Evolutionary conservation across 73 alveolate genomes (phyloP).

Genomic region (Paramecium sexaurelia): DNA sequence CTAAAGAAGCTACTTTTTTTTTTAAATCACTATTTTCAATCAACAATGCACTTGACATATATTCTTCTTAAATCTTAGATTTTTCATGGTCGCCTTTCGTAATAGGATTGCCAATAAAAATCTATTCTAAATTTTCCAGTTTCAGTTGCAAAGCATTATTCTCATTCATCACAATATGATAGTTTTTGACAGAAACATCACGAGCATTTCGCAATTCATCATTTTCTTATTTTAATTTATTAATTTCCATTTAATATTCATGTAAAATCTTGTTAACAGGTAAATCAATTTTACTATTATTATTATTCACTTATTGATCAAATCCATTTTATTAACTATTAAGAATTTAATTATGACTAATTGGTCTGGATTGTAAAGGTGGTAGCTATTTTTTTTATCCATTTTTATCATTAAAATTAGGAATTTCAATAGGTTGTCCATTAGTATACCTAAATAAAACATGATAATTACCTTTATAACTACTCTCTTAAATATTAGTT

Average conservation of each 20-base stretch:
- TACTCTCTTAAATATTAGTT: conserved; percentile 93
- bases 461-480: conserved; percentile 67
- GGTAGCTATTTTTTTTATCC: conserved; percentile 66
- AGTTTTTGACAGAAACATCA: conserved; percentile 91
- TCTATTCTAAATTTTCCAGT: conserved; percentile 93
- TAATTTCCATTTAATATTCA: conserved; percentile 88
- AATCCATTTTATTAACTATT: conserved; percentile 61
- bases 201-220: conserved; percentile 88
- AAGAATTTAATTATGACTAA: conserved; percentile 36
- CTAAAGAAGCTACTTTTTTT: conserved; percentile 90
- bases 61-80: conserved; percentile 86
- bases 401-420: conserved; percentile 65
- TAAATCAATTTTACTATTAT: conserved; percentile 21
- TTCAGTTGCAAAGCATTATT: conserved; percentile 90
- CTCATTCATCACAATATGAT: conserved; percentile 90
- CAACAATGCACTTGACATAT: conserved; percentile 89
- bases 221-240: conserved; percentile 91
- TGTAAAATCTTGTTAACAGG: conserved; percentile 62
- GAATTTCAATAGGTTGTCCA: conserved; percentile 84
- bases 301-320: background rate
- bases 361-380: conserved; percentile 60
- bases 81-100: conserved; percentile 83
- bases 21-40: conserved; percentile 95
- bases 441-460: conserved; percentile 71
- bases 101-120: conserved; percentile 91